Evolutionary conservation across 768 basidiomycete genomes (phyloP), one percentile per base, ranked within the genome.

Genomic region (Scleroderma citrinum): DNA sequence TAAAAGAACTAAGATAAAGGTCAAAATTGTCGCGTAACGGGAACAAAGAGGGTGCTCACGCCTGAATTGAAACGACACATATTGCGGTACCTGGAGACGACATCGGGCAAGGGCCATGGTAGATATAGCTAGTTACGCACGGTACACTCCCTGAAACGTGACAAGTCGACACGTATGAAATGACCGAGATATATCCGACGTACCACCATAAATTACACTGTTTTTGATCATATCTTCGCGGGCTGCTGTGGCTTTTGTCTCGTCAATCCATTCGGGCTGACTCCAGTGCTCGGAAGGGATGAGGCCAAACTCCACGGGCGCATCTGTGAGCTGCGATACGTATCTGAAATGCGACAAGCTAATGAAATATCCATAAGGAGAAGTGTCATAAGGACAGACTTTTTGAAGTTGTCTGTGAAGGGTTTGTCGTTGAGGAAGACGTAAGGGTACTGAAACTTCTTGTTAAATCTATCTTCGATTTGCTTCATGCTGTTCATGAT

Each of bases 41-140:
- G 45, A n/a, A n/a, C n/a, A 10, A 24, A 20, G 19, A 31, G 37
- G 23, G 29, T 1, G 53, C 82, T 55, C 66, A 91, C 89, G 29
- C 90, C 92, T 41, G 89, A 92, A 68, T 94, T 92, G 69, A 84
- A 97, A 11, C 94, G 81, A 67, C 94, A 96, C 94, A 96, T 95
- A 57, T 95, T 92, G 35, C 93, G 82, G 61, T 96, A 95, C 17
- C 81, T 84, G 56, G 29, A n/a, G 43, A 20, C 11, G 36, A 16
- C n/a, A 3, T 36, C 58, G 11, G 60, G 49, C 17, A 20, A 13
- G 19, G 24, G 39, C 37, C 26, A 35, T 10, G 24, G 3, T 46
- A 16, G 44, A n/a, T 32, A 1, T 36, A 37, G 26, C 52, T 39
- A 39, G 6, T 30, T 41, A 78, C 83, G 53, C 66, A 87, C 84